Base-by-base conservation (phyloP, 2,329 filamentous ascomycete species). In the Ceratocystis variospora region DNA sequence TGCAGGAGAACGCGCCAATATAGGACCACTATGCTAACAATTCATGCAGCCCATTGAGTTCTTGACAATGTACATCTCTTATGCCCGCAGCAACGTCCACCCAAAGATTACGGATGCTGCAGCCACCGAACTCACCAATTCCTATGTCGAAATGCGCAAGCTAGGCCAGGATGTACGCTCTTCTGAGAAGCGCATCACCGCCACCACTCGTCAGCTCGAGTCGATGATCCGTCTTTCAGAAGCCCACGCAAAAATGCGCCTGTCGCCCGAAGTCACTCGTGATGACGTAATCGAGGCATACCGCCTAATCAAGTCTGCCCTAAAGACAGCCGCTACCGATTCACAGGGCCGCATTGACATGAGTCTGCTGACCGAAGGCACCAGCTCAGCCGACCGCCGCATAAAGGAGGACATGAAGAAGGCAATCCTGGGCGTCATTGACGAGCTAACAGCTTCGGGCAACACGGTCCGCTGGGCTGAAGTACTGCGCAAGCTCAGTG, bases 271-370 rank as follows among this genome's bases (percentile, higher is more conserved):
- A 15, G 94, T 99, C 53, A 91, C 89, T 0, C 84, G 82, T 33
- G 82, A 83, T 62, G 95, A 99, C 72, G 95, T 99, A 5, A 79
- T 85, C 62, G 94, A 99, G 78, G 92, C 94, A 0, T 90, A 96
- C 61, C 87, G 94, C 10, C 81, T 99, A 53, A 99, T 99, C 76
- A 90, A 93, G 73, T 89, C 87, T 0, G 94, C 95, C 0, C 84
- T 99, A 73, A 97, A 97, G 80, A 95, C 96, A 70, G 90, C 93
- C 0, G 94, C 94, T n/a, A 99, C 95, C 0, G 95, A 99, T 74
- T 79, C 90, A 0, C 82, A 96, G 71, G 94, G 94, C 66, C 81
- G 96, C 67, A 97, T 99, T 72, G 94, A 99, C 74, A 97, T 99
- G 94, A 88, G 89, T 66, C 79, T 99, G 62, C 80, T 99, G 69